Evolutionary conservation across 768 basidiomycete genomes (phyloP).

Genomic region (Tylopilus plumbeoviolaceoides): DNA sequence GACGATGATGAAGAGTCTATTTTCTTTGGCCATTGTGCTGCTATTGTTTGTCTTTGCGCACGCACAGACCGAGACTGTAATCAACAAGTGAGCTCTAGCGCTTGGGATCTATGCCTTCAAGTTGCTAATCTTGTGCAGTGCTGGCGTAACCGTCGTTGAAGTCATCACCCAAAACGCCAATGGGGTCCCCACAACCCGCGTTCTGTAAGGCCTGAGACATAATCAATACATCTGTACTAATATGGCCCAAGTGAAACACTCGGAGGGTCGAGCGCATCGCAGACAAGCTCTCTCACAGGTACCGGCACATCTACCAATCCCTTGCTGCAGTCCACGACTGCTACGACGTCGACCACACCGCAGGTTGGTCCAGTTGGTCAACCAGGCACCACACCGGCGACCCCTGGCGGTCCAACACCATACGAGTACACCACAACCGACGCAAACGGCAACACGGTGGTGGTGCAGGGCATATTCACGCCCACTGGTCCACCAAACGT

Average conservation of each 20-base stretch:
- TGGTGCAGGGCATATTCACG: constrained; percentile 25
- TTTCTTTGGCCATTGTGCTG: constrained; percentile 13
- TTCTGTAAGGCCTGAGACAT: constrained; percentile 35
- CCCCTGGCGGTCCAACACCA: constrained; percentile 46
- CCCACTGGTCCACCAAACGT: constrained; percentile 29
- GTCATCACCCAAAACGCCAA: constrained; percentile 38
- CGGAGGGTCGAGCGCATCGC: constrained; percentile 6
- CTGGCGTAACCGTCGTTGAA: constrained; percentile 51
- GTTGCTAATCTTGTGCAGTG: constrained; percentile 30
- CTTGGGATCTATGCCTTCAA: not conserved
- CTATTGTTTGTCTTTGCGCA: constrained; percentile 18
- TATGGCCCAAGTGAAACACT: constrained; percentile 11
- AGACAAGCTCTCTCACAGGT: not conserved
- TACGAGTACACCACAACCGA: constrained; percentile 48
- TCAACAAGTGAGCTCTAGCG: constrained; percentile 42
- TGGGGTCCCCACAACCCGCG: constrained; percentile 39
- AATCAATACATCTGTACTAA: constrained; percentile 4
- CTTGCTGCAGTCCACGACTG: constrained; percentile 14
- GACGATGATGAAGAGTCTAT: constrained; percentile 21
- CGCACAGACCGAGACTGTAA: constrained; percentile 47
- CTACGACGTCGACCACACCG: constrained; percentile 20
- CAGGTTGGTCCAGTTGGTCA: constrained; percentile 45
- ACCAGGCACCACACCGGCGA: constrained; percentile 37
- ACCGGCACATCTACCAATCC: constrained; percentile 20
- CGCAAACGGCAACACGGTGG: constrained; percentile 26